A percentile compares a stretch with the other conserved stretches of the same genome.
phyloP scores from a whole-genome alignment of 805 yeast genomes.

The Candida methanosorbosa region DNA sequence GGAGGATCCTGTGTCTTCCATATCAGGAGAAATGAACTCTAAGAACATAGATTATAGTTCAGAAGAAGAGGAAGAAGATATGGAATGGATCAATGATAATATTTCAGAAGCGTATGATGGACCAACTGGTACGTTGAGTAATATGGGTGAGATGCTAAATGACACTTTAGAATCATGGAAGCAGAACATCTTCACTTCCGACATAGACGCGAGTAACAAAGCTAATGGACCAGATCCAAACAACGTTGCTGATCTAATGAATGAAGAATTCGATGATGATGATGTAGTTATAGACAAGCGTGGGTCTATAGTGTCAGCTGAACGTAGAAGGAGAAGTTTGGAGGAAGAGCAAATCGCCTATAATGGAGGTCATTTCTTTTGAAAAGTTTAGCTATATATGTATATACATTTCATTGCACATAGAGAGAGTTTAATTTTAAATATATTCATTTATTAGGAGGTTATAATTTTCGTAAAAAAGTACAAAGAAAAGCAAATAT shows the following conservation, averaged over 20 bases:
- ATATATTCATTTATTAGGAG: neutral
- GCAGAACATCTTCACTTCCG: no score
- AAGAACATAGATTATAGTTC: slow-evolving; percentile 1
- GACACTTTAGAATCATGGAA: slow-evolving; percentile 16
- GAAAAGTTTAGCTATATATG: no score
- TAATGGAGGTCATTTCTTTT: no score
- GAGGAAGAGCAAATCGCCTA: neutral
- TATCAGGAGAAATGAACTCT: neutral
- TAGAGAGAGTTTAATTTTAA: no score
- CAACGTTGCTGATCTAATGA: neutral
- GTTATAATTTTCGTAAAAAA: neutral
- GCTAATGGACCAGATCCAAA: no score
- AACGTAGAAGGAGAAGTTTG: no score
- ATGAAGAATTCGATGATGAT: neutral
- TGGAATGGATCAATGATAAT: slow-evolving; percentile 45
- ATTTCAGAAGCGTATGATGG: slow-evolving; percentile 40
- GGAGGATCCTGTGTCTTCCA: neutral
- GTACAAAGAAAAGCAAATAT: no score
- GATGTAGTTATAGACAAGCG: no score
- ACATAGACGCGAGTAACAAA: no score
- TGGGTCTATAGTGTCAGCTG: no score
- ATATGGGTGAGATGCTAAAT: slow-evolving; percentile 41
- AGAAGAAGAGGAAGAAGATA: slow-evolving; percentile 16
- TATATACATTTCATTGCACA: no score
- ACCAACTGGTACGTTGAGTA: slow-evolving; percentile 62